Evolutionary conservation across 352 stramenopile genomes (phyloP).

Genomic region (Pythium folliculosum): DNA sequence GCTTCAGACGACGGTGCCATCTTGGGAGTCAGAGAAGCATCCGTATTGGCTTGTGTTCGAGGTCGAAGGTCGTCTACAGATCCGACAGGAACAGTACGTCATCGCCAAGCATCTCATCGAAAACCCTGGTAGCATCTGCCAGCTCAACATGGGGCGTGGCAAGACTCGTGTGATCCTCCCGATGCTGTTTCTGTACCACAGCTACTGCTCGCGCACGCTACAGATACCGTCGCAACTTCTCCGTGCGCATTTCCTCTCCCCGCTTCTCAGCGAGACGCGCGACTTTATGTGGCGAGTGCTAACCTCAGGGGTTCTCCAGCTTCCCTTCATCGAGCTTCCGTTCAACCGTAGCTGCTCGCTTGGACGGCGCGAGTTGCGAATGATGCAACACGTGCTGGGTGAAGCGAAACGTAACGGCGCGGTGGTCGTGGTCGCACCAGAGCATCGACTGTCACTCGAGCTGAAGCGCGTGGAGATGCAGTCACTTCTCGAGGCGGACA

Average conservation of each 20-base stretch:
- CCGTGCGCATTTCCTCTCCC: constrained; percentile 57
- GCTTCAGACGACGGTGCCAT: not conserved
- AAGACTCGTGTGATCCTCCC: constrained; percentile 87
- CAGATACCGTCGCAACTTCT: constrained; percentile 31
- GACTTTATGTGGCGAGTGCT: constrained; percentile 66
- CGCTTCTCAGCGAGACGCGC: constrained; percentile 55
- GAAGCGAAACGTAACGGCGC: constrained; percentile 39
- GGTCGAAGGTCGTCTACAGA: constrained; percentile 74
- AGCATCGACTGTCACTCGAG: constrained; percentile 88
- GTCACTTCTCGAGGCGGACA: constrained; percentile 10
- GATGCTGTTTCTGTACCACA: constrained; percentile 83
- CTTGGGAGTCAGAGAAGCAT: constrained; percentile 44
- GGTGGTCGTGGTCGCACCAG: constrained; percentile 74
- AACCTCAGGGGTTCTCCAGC: constrained; percentile 36
- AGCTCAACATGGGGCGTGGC: constrained; percentile 87
- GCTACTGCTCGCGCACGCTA: constrained; percentile 8
- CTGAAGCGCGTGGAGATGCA: constrained; percentile 68
- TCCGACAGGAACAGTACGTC: constrained; percentile 75
- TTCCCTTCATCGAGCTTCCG: constrained; percentile 56
- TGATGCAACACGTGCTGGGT: constrained; percentile 41
- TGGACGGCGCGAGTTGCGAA: constrained; percentile 18
- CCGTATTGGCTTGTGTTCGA: constrained; percentile 88
- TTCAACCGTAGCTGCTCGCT: constrained; percentile 65
- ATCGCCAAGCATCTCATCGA: constrained; percentile 71
- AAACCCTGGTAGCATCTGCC: constrained; percentile 56